A percentile compares a stretch with the other conserved stretches of the same genome.
Conservation (phyloP, 2,329 filamentous ascomycete genomes). For the Clonostachys chloroleuca region DNA sequence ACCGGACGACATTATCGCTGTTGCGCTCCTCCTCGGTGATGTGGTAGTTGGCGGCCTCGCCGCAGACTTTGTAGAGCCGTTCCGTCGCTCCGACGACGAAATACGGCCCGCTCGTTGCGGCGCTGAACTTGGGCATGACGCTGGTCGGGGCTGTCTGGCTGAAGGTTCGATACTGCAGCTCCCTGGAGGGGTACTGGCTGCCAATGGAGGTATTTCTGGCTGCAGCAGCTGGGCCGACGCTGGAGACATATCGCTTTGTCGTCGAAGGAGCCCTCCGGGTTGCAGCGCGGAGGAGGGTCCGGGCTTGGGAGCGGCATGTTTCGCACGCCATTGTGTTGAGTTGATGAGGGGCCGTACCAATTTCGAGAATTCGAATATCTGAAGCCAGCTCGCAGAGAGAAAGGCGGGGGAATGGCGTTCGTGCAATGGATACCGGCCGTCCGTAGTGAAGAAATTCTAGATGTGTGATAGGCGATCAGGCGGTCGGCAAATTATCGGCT, state of each 20-base stretch:
- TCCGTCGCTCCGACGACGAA: slow-evolving; percentile 77
- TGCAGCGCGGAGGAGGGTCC: slow-evolving; percentile 27
- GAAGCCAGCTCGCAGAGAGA: too few species aligned
- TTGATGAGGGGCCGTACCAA: not conserved
- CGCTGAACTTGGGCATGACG: slow-evolving; percentile 25
- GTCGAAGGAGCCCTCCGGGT: slow-evolving; percentile 13
- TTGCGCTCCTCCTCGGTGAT: slow-evolving; percentile 66
- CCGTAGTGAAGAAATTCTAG: not conserved
- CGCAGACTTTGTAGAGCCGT: slow-evolving; percentile 71
- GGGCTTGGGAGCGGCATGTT: slow-evolving; percentile 39
- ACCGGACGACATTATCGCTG: slow-evolving; percentile 63
- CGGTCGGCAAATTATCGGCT: not conserved
- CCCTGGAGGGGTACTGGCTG: too few species aligned
- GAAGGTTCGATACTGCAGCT: slow-evolving; percentile 22
- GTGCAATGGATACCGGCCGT: too few species aligned
- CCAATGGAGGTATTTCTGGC: too few species aligned
- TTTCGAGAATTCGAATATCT: too few species aligned
- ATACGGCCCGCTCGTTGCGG: slow-evolving; percentile 47
- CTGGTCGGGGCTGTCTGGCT: slow-evolving; percentile 22
- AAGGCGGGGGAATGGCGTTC: too few species aligned
- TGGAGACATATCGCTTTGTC: slow-evolving; percentile 5
- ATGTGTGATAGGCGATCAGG: not conserved
- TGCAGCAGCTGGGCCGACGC: not conserved
- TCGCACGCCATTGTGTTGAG: slow-evolving; percentile 38
- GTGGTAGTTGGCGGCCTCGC: slow-evolving; percentile 68